Conservation (phyloP, 2,329 filamentous ascomycete species). For the Calonectria naviculata region DNA sequence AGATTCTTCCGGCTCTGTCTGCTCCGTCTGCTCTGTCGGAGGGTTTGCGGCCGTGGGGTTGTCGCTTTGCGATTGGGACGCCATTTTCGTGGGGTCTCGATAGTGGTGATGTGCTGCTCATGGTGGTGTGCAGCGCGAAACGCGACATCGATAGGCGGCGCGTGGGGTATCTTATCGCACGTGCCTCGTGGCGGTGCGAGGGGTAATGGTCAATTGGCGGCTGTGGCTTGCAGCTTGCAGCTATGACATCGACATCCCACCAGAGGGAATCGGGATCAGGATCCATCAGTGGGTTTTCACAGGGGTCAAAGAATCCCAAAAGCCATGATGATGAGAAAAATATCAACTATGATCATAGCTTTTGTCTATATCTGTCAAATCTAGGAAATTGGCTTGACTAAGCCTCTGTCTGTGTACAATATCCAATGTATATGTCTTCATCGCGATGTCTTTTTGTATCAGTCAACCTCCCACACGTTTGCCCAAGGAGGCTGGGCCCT, state of each 20-base stretch:
- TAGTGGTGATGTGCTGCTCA: constrained; percentile 5
- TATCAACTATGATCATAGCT: not conserved
- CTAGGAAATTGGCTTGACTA: constrained; percentile 32
- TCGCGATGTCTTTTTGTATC: constrained; percentile 14
- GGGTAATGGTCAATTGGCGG: constrained; percentile 13
- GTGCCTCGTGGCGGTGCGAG: constrained; percentile 25
- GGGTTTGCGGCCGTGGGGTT: constrained; percentile 8
- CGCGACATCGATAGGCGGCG: constrained; percentile 34
- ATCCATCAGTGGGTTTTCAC: not conserved
- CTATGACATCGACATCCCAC: not conserved
- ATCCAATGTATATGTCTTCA: constrained; percentile 9
- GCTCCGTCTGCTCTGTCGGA: constrained; percentile 10
- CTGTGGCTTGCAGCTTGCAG: constrained; percentile 29
- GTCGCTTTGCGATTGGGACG: constrained; percentile 31
- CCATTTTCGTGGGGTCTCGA: constrained; percentile 24
- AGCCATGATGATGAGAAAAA: not conserved
- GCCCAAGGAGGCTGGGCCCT: not conserved
- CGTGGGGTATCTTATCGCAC: constrained; percentile 36
- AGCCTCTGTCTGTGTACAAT: constrained; percentile 11
- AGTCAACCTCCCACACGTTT: constrained; percentile 13
- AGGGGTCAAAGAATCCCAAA: not conserved
- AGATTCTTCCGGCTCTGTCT: constrained; percentile 4
- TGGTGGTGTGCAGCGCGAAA: constrained; percentile 26
- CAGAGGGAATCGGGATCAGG: not conserved
- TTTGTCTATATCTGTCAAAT: not conserved